These are phyloP conservation scores for Saccharomycopsis lassenensis DNA, from an alignment of 805 yeast genomes.

Conservation along the genomic window DNA sequence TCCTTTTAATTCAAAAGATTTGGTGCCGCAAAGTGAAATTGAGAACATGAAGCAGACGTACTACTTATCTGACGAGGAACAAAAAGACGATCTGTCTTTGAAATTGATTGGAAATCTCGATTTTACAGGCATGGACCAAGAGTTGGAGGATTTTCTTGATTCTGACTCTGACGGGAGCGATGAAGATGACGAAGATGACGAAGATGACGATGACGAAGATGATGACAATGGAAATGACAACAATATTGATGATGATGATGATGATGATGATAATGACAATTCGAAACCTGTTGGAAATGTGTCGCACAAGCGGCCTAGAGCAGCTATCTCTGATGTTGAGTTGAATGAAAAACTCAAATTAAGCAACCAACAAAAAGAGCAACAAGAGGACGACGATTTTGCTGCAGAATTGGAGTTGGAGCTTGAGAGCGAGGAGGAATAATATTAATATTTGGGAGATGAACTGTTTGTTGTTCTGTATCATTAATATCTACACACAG, in stretches of 20 bases:
- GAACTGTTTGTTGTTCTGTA: background rate
- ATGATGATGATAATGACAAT: constrained; percentile 12
- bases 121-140: constrained; percentile 15
- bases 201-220: constrained; percentile 16
- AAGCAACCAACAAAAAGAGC: background rate
- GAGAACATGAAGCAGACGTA: constrained; percentile 10
- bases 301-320: constrained; percentile 23
- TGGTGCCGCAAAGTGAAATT: constrained; percentile 23
- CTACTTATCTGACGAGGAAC: constrained; percentile 12
- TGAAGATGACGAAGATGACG: constrained; percentile 12
- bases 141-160: constrained; percentile 12
- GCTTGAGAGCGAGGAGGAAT: constrained; percentile 8
- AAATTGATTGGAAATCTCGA: constrained; percentile 12
- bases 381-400: constrained; percentile 1
- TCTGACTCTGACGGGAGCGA: constrained; percentile 4
- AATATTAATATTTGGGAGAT: background rate
- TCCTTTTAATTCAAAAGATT: constrained; percentile 36
- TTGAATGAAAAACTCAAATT: constrained; percentile 5
- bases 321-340: background rate
- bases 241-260: constrained; percentile 13
- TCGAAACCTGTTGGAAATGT: background rate
- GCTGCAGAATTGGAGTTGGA: constrained; percentile 22
- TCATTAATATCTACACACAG: background rate
- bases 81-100: constrained; percentile 4
- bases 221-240: constrained; percentile 3